A percentile compares a stretch with the other conserved stretches of the same genome.
phyloP scores from a whole-genome alignment of 1,284 basidiomycete species.

The Rhodotorula sp. region DNA sequence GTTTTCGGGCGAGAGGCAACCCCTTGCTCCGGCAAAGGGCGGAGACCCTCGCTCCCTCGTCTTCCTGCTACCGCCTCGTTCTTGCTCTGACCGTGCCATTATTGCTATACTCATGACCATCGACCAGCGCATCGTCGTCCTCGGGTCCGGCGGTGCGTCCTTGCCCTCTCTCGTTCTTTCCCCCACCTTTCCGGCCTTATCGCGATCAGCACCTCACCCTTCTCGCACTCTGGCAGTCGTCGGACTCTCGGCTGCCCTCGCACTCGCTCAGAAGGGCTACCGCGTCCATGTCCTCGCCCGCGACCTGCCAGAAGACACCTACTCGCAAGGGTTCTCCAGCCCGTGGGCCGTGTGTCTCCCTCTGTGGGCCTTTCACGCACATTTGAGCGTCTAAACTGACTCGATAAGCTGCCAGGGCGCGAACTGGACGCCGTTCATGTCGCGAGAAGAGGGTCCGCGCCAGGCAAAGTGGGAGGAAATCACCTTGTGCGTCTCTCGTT shows the following conservation, averaged over 20 bases:
- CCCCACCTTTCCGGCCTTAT: neutral
- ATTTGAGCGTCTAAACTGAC: neutral
- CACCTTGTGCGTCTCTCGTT: slow-evolving; percentile 21
- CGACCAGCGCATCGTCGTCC: slow-evolving; percentile 16
- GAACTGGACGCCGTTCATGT: slow-evolving; percentile 64
- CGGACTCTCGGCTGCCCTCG: slow-evolving; percentile 54
- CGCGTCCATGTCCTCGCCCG: slow-evolving; percentile 64
- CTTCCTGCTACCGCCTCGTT: too few species aligned
- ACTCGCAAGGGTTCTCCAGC: slow-evolving; percentile 63
- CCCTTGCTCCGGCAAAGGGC: too few species aligned
- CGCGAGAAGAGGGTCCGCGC: slow-evolving; percentile 9
- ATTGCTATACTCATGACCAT: neutral
- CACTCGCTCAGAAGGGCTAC: slow-evolving; percentile 54
- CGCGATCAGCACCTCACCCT: neutral
- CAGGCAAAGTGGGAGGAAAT: slow-evolving; percentile 30
- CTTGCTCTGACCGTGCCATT: neutral
- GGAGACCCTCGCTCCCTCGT: too few species aligned
- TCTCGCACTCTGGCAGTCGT: slow-evolving; percentile 49
- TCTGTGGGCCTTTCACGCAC: neutral
- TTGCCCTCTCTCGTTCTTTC: neutral
- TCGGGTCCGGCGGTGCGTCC: slow-evolving; percentile 26
- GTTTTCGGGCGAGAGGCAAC: neutral
- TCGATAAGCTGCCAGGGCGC: slow-evolving; percentile 56
- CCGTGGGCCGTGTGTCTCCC: slow-evolving; percentile 65
- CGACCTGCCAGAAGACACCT: slow-evolving; percentile 65